A percentile compares a stretch with the other conserved stretches of the same genome.
phyloP scores from a whole-genome alignment of 192 early-diverging fungal genomes.

The Coemansia sp. region DNA sequence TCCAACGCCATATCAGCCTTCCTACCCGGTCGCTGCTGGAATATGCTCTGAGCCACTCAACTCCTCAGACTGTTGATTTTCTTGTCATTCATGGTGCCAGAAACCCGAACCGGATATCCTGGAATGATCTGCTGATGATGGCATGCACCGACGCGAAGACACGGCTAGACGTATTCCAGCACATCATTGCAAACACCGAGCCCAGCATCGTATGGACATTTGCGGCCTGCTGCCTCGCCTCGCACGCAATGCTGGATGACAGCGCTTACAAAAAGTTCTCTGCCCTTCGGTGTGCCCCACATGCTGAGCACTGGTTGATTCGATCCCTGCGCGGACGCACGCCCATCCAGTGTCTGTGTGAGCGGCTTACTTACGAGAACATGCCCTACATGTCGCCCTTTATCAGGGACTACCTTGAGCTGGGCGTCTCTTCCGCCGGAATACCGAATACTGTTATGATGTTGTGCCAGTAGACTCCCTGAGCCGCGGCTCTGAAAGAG shows the following conservation, averaged over 20 bases:
- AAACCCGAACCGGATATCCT: slow-evolving; percentile 19
- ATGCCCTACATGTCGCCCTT: slow-evolving; percentile 32
- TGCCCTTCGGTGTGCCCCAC: slow-evolving; percentile 21
- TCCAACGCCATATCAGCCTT: slow-evolving; percentile 5
- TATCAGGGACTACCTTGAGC: slow-evolving; percentile 34
- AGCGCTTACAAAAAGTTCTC: slow-evolving; percentile 38
- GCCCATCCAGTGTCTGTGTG: slow-evolving; percentile 44
- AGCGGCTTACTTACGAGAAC: slow-evolving; percentile 40
- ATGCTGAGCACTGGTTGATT: slow-evolving; percentile 27
- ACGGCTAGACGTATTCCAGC: slow-evolving; percentile 26
- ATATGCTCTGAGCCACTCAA: slow-evolving; percentile 30
- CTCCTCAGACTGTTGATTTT: slow-evolving; percentile 22
- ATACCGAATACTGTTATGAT: slow-evolving; percentile 29
- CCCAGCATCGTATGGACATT: slow-evolving; percentile 44
- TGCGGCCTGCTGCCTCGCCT: slow-evolving; percentile 38
- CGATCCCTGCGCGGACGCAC: slow-evolving; percentile 27
- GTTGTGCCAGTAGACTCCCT: slow-evolving; percentile 22
- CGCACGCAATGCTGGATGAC: slow-evolving; percentile 32
- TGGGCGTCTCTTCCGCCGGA: slow-evolving; percentile 30
- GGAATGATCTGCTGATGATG: slow-evolving; percentile 47
- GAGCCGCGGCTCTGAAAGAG: background rate
- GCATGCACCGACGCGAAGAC: slow-evolving; percentile 33
- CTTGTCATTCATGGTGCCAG: slow-evolving; percentile 20
- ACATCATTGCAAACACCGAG: slow-evolving; percentile 26
- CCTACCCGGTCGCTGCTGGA: slow-evolving; percentile 38